A percentile compares a stretch with the other conserved stretches of the same genome.
Evolutionary conservation across 371 early-diverging fungal species (phyloP).

Genomic region (Actinomortierella ambigua): DNA sequence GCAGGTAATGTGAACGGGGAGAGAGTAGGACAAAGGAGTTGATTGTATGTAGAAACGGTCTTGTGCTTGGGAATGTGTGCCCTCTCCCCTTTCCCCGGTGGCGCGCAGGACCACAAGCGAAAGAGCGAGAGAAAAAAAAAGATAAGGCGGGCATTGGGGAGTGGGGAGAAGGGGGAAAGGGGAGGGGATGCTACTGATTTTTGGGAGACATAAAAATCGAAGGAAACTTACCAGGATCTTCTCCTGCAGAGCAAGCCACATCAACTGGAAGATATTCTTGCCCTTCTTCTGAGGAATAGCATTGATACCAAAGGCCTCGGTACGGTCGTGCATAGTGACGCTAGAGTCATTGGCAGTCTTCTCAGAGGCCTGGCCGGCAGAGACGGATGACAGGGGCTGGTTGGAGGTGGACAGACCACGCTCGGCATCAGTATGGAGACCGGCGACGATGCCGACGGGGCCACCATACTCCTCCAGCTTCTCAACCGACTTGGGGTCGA

Average conservation of each 20-base stretch:
- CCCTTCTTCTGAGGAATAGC: conserved; percentile 68
- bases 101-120: too few relatives aligned
- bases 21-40: too few relatives aligned
- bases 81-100: too few relatives aligned
- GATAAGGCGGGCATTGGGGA: not conserved
- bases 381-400: conserved; percentile 19
- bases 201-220: not conserved
- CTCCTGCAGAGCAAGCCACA: conserved; percentile 86
- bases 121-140: too few relatives aligned
- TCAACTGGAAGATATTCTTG: conserved; percentile 71
- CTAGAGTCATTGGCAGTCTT: conserved; percentile 8
- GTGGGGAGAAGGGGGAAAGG: too few relatives aligned
- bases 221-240: conserved; percentile 71
- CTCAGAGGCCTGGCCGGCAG: conserved; percentile 13
- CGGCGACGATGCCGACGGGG: conserved; percentile 55
- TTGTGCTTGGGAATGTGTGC: too few relatives aligned
- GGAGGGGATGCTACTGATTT: not conserved
- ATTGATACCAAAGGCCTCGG: conserved; percentile 64
- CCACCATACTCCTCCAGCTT: conserved; percentile 55
- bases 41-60: too few relatives aligned
- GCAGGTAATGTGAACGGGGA: too few relatives aligned
- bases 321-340: conserved; percentile 47
- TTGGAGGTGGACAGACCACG: conserved; percentile 50
- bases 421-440: conserved; percentile 55
- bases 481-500: conserved; percentile 63